A percentile compares a stretch with the other conserved stretches of the same genome.
phyloP scores from a whole-genome alignment of 495 filamentous ascomycete genomes.

The Umbilicaria muhlenbergii region DNA sequence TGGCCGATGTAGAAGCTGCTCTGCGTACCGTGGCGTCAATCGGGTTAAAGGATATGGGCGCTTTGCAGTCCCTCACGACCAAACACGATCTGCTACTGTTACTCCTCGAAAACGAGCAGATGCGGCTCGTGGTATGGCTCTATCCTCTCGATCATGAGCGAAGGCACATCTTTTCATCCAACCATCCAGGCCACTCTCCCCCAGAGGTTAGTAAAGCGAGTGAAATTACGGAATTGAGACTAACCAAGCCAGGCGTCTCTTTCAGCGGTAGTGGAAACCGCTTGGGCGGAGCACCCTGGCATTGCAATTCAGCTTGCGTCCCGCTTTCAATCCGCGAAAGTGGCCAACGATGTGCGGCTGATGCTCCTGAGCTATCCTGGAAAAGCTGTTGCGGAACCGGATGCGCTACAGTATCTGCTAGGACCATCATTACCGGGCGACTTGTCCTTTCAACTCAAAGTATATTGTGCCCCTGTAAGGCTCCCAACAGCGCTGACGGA shows the following conservation, averaged over 20 bases:
- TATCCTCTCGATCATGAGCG: constrained; percentile 59
- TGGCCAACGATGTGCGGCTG: constrained; percentile 61
- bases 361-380: constrained; percentile 69
- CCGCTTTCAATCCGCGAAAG: constrained; percentile 59
- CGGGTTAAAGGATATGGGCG: constrained; percentile 33
- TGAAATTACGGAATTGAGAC: background rate
- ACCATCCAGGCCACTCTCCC: constrained; percentile 23
- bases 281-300: constrained; percentile 70
- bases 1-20: constrained; percentile 56
- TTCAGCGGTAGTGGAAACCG: constrained; percentile 50
- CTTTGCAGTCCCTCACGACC: constrained; percentile 47
- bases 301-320: constrained; percentile 68
- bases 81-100: constrained; percentile 69
- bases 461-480: constrained; percentile 16
- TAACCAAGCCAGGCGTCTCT: constrained; percentile 28
- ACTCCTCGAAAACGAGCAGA: constrained; percentile 73
- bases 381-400: constrained; percentile 60
- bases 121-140: constrained; percentile 77
- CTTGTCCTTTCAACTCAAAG: constrained; percentile 74
- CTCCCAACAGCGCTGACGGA: constrained; percentile 19
- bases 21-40: constrained; percentile 41
- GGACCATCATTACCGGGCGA: constrained; percentile 60
- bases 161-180: constrained; percentile 34
- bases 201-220: constrained; percentile 31
- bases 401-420: constrained; percentile 68